phyloP scores from a whole-genome alignment of 352 stramenopile species.

The Globisporangium lucens region DNA sequence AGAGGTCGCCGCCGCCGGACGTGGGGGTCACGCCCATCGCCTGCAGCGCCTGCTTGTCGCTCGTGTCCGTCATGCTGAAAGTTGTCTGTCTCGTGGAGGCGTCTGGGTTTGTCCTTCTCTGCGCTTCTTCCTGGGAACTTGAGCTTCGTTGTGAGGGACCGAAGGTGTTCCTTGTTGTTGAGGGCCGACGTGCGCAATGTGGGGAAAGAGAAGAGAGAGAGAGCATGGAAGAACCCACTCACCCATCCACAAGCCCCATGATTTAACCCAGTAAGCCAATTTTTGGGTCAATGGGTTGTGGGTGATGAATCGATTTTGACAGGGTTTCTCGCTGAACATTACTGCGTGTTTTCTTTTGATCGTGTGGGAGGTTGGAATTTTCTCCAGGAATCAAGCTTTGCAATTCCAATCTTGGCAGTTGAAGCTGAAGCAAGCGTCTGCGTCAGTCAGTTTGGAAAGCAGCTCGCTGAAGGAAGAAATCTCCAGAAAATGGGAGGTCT shows the following conservation, averaged over 20 bases:
- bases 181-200: neutral
- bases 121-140: neutral
- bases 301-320: neutral
- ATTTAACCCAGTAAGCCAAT: neutral
- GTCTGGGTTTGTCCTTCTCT: neutral
- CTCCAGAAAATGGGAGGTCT: neutral
- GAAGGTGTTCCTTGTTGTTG: neutral
- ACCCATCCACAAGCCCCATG: neutral
- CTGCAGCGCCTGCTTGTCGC: slow-evolving; percentile 5
- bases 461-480: neutral
- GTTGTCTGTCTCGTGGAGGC: neutral
- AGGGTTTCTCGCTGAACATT: neutral
- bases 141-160: neutral
- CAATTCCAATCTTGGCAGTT: neutral
- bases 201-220: neutral
- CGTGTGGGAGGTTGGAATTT: neutral
- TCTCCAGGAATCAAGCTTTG: neutral
- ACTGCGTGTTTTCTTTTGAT: neutral
- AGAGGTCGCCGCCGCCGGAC: slow-evolving; percentile 27
- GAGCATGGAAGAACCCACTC: neutral
- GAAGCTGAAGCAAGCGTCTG: neutral
- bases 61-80: slow-evolving; percentile 35
- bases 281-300: neutral
- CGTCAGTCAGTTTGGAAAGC: neutral
- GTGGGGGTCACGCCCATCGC: slow-evolving; percentile 8